Evolutionary conservation across 140 eudicot species (phyloP).

Genomic region (Anethum foeniculum): DNA sequence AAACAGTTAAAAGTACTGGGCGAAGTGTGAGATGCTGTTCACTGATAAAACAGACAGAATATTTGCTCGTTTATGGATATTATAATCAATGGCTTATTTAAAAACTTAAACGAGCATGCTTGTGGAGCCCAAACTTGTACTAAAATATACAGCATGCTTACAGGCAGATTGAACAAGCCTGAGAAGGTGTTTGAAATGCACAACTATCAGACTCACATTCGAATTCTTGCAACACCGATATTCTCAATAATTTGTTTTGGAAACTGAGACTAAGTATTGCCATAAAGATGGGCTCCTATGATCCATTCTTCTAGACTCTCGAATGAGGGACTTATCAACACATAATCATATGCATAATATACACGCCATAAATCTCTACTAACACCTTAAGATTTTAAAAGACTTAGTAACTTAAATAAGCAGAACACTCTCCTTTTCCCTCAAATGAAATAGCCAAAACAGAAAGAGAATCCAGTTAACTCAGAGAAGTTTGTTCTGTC

Average conservation of each 20-base stretch:
- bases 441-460: not conserved
- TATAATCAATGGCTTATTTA: not conserved
- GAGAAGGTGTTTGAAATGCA: not conserved
- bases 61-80: not conserved
- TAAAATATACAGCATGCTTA: not conserved
- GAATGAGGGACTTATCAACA: not conserved
- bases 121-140: not conserved
- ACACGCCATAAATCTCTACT: not conserved
- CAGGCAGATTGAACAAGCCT: not conserved
- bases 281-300: not conserved
- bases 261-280: not conserved
- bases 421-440: not conserved
- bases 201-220: not conserved
- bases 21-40: not conserved
- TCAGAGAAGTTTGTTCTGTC: not conserved
- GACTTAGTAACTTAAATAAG: not conserved
- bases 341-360: not conserved
- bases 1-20: not conserved
- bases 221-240: not conserved
- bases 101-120: not conserved
- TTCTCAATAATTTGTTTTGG: not conserved
- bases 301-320: not conserved
- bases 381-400: not conserved
- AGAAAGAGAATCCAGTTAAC: not conserved
- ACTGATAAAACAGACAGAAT: not conserved